Evolutionary conservation across 192 early-diverging fungal species (phyloP).

Genomic region (Coemansia sp.): DNA sequence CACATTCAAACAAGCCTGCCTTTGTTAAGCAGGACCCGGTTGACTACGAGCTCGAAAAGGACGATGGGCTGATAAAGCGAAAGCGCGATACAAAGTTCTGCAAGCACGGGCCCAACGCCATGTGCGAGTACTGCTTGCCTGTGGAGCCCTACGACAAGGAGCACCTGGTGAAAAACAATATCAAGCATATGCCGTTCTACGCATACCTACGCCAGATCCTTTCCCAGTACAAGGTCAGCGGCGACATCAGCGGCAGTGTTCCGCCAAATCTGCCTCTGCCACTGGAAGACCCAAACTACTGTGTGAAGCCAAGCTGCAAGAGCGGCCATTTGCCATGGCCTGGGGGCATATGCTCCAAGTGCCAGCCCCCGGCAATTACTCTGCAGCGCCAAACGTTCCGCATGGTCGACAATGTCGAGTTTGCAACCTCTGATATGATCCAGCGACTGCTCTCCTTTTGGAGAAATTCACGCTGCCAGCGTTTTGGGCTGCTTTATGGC

Average conservation of each 20-base stretch:
- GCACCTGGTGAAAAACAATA: constrained; percentile 87
- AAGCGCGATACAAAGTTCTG: constrained; percentile 77
- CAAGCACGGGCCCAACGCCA: constrained; percentile 34
- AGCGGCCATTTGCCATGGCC: constrained; percentile 88
- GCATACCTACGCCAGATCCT: constrained; percentile 79
- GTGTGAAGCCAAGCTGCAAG: constrained; percentile 78
- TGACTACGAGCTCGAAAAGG: constrained; percentile 78
- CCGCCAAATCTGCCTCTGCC: constrained; percentile 69
- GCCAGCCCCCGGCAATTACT: constrained; percentile 92
- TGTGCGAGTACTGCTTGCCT: constrained; percentile 51
- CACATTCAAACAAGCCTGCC: not conserved
- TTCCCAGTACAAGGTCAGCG: constrained; percentile 64
- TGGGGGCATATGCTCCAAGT: constrained; percentile 94
- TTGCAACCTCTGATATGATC: constrained; percentile 76
- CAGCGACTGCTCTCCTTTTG: constrained; percentile 85
- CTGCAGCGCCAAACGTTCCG: constrained; percentile 88
- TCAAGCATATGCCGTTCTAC: constrained; percentile 98
- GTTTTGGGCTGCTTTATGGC: constrained; percentile 94
- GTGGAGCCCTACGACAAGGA: constrained; percentile 80
- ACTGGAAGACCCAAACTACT: constrained; percentile 79
- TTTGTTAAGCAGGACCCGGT: constrained; percentile 65
- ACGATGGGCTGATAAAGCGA: constrained; percentile 81
- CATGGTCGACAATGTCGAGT: constrained; percentile 96
- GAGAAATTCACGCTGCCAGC: constrained; percentile 82
- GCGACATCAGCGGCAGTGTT: constrained; percentile 42